These are phyloP conservation scores for Posidonia oceanica DNA, from an alignment of 116 monocot genomes.

Conservation along the genomic window DNA sequence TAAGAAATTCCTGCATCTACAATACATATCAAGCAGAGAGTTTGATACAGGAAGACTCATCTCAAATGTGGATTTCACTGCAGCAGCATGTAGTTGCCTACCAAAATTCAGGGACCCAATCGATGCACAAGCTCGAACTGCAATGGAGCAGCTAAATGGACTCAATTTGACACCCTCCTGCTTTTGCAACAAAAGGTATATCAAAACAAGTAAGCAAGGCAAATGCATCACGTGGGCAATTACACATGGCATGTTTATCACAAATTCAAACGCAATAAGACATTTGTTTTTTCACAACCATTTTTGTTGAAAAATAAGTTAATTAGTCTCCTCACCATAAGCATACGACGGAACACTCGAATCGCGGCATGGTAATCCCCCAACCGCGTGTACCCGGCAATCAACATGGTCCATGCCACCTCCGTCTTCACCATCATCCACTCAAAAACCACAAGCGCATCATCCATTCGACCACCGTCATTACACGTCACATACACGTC, in stretches of 20 bases:
- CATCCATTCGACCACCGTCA: conserved; percentile 5
- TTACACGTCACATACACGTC: conserved; percentile 30
- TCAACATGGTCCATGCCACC: conserved; percentile 57
- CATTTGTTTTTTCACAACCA: no score
- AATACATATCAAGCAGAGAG: conserved; percentile 57
- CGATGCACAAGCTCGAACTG: conserved; percentile 37
- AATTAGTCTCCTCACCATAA: conserved; percentile 22
- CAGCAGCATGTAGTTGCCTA: conserved; percentile 41
- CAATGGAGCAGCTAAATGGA: conserved; percentile 52
- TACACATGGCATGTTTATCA: no score
- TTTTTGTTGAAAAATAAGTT: not conserved
- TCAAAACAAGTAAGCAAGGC: not conserved
- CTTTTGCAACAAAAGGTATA: not conserved
- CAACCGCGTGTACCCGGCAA: conserved; percentile 27
- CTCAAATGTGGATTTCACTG: conserved; percentile 20
- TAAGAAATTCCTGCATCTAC: conserved; percentile 29
- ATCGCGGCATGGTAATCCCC: conserved; percentile 27
- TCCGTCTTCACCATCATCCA: conserved; percentile 20
- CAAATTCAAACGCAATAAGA: no score
- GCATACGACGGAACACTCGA: conserved; percentile 27
- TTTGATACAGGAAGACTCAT: conserved; percentile 36
- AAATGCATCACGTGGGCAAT: no score
- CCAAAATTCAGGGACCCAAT: conserved; percentile 20
- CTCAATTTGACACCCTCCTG: conserved; percentile 36
- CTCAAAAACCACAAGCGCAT: conserved; percentile 40